Percentiles rank a stretch among this genome's conserved stretches.
These are phyloP conservation scores for Boletus pseudo-olivaceus DNA, from an alignment of 768 basidiomycete species.

Conservation along the genomic window DNA sequence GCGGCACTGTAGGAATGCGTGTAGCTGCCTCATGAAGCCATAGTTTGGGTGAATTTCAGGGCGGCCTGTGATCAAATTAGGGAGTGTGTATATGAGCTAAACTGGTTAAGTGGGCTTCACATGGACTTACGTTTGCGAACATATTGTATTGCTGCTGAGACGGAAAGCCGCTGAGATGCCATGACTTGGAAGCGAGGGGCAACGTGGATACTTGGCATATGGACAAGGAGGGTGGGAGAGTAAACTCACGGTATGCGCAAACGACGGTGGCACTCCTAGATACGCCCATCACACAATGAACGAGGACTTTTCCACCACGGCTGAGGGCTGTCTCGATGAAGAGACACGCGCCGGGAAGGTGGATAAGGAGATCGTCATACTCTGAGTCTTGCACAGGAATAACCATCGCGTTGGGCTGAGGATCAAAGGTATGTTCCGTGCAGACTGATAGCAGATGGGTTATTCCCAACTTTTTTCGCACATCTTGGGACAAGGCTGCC, in stretches of 20 bases:
- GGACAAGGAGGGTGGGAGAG: neutral
- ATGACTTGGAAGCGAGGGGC: slow-evolving; percentile 40
- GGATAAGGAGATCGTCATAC: slow-evolving; percentile 58
- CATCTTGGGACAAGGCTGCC: slow-evolving; percentile 32
- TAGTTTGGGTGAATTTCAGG: slow-evolving; percentile 40
- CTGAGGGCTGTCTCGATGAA: slow-evolving; percentile 62
- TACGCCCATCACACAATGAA: slow-evolving; percentile 73
- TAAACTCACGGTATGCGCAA: slow-evolving; percentile 49
- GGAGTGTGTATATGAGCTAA: slow-evolving; percentile 9
- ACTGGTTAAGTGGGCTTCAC: neutral
- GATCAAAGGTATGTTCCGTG: slow-evolving; percentile 45
- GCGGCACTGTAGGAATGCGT: slow-evolving; percentile 49
- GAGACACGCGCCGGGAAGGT: slow-evolving; percentile 52
- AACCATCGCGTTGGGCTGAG: slow-evolving; percentile 35
- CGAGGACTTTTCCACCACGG: slow-evolving; percentile 53
- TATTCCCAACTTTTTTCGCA: slow-evolving; percentile 37
- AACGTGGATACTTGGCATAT: slow-evolving; percentile 1
- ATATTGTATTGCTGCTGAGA: slow-evolving; percentile 44
- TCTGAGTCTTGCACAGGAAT: slow-evolving; percentile 43
- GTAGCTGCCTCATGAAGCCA: slow-evolving; percentile 57
- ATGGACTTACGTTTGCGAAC: slow-evolving; percentile 45
- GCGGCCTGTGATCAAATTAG: slow-evolving; percentile 29
- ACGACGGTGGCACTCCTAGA: slow-evolving; percentile 64
- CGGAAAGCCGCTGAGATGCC: slow-evolving; percentile 41
- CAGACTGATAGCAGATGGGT: slow-evolving; percentile 60